phyloP scores from a whole-genome alignment of 371 early-diverging fungal genomes.

The Mortierella sp. region DNA sequence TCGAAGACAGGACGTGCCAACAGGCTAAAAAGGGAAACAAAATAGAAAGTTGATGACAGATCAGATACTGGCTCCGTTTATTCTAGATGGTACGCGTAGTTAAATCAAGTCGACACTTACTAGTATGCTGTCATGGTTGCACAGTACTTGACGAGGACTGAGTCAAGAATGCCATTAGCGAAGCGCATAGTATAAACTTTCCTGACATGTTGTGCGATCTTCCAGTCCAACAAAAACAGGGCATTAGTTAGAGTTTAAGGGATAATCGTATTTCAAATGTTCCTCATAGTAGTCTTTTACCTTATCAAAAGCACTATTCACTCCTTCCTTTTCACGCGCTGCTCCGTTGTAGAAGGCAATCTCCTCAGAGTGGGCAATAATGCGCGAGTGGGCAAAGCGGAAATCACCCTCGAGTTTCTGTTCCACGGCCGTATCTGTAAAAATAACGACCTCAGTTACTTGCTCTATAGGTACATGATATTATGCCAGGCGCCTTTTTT shows the following conservation, averaged over 20 bases:
- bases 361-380: slow-evolving; percentile 89
- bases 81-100: background rate
- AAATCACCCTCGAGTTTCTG: slow-evolving; percentile 90
- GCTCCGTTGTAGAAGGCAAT: slow-evolving; percentile 90
- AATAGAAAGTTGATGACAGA: background rate
- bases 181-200: slow-evolving; percentile 83
- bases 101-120: slow-evolving; percentile 58
- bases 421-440: slow-evolving; percentile 78
- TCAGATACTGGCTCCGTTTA: background rate
- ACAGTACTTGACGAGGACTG: slow-evolving; percentile 89
- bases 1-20: slow-evolving; percentile 87
- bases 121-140: slow-evolving; percentile 91
- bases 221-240: background rate
- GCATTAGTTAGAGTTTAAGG: background rate
- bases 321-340: slow-evolving; percentile 78
- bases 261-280: background rate
- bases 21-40: slow-evolving; percentile 56
- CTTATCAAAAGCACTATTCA: slow-evolving; percentile 77
- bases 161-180: slow-evolving; percentile 84
- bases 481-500: background rate
- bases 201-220: slow-evolving; percentile 83
- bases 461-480: background rate
- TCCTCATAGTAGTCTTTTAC: slow-evolving; percentile 22
- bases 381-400: slow-evolving; percentile 86
- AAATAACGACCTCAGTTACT: background rate